Evolutionary conservation across 2,329 filamentous ascomycete species (phyloP).

Genomic region (Nectriaceae sp.): DNA sequence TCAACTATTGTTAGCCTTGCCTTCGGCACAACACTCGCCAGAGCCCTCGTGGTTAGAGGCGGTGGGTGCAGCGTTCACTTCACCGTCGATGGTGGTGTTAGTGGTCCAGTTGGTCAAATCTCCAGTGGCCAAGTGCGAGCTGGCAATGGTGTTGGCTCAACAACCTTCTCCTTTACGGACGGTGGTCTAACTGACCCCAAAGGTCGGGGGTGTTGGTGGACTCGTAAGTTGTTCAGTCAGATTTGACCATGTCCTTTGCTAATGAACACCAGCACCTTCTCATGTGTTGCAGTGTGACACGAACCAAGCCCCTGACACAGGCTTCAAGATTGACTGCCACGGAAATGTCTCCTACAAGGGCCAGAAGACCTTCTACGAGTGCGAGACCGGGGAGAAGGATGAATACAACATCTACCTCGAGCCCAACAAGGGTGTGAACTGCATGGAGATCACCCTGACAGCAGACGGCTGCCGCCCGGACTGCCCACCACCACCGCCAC

Average conservation of each 20-base stretch:
- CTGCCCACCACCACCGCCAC: conserved; percentile 17
- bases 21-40: conserved; percentile 17
- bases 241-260: conserved; percentile 1
- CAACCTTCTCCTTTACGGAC: conserved; percentile 56
- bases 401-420: conserved; percentile 57
- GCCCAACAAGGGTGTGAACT: conserved; percentile 43
- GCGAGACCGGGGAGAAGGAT: conserved; percentile 52
- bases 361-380: conserved; percentile 58
- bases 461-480: conserved; percentile 39
- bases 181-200: conserved; percentile 57
- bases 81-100: conserved; percentile 47
- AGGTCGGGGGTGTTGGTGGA: conserved; percentile 64
- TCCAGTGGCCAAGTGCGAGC: conserved; percentile 58
- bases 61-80: conserved; percentile 47
- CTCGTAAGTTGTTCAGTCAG: conserved; percentile 43
- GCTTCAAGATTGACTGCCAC: conserved; percentile 57
- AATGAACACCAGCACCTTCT: conserved; percentile 46
- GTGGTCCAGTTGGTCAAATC: conserved; percentile 61
- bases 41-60: conserved; percentile 14
- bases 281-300: conserved; percentile 63
- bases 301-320: conserved; percentile 50
- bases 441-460: conserved; percentile 49
- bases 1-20: conserved; percentile 15
- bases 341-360: conserved; percentile 55
- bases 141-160: conserved; percentile 47